Evolutionary conservation across 2,329 filamentous ascomycete genomes (phyloP), one percentile per base, ranked within the genome.

Genomic region (Byssochlamys sp.): DNA sequence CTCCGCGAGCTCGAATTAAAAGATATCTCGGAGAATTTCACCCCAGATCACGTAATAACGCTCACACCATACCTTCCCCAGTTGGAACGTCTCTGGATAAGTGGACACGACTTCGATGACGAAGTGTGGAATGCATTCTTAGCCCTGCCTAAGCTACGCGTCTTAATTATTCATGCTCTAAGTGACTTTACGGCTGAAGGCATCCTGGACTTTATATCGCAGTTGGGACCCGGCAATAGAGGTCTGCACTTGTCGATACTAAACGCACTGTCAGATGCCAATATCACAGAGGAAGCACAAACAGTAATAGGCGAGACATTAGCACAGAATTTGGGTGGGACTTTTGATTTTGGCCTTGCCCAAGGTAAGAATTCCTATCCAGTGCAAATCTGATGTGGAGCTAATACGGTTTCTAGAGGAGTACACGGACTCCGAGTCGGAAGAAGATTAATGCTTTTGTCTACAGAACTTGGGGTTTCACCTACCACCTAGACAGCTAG

Each of bases 11-110:
- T 74, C 2, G 64, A 69, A 14, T 63, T 74, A 26, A 69, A 69
- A 55, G 67, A 69, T 39, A 66, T 73, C 33, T 71, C 70, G 2
- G 68, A 70, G 28, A 63, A 64, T 39, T 72, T 73, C 58, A 63
- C 65, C 5, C 61, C 62, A 51, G 64, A 67, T 12, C 66, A 73
- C 55, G 63, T 71, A 52, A 62, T 65, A 26, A 52, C 61, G 6
- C 57, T 74, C 6, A 65, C 66, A 2, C 58, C 66, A 19, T 64
- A 54, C 29, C 65, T 74, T 24, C 66, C 68, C 4, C 58, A 64
- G 27, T 61, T 74, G 7, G 69, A 71, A 55, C 63, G 65, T 26
- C 65, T 74, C 14, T 71, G 66, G 64, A 68, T 71, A 5, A 66
- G 65, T 54, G 71, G 71, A 5, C 60, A 65, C 14, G 61, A 62